Percentiles rank a stretch among this genome's conserved stretches.
phyloP scores from a whole-genome alignment of 2,329 filamentous ascomycete genomes.

The Xylariaceae sp. region DNA sequence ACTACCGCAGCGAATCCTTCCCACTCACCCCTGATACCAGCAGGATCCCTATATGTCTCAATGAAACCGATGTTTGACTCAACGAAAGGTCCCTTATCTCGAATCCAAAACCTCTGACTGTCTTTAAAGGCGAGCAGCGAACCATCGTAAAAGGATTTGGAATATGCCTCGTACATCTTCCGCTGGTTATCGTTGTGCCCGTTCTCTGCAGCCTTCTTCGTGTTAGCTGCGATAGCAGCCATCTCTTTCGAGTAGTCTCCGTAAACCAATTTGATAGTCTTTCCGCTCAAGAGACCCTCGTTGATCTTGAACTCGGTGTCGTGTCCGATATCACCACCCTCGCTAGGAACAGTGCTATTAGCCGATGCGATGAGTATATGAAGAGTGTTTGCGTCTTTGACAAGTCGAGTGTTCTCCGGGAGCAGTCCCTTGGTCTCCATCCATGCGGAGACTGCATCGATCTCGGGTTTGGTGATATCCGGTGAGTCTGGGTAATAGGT shows the following conservation, averaged over 20 bases:
- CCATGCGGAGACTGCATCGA: constrained; percentile 68
- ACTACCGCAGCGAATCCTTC: constrained; percentile 81
- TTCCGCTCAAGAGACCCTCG: constrained; percentile 60
- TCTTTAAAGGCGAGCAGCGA: constrained; percentile 78
- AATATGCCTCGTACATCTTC: constrained; percentile 58
- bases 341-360: constrained; percentile 54
- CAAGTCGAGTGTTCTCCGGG: constrained; percentile 73
- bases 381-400: constrained; percentile 64
- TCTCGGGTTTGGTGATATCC: constrained; percentile 71
- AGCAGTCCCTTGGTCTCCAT: constrained; percentile 70
- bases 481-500: constrained; percentile 79
- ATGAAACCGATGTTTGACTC: constrained; percentile 83
- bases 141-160: constrained; percentile 70
- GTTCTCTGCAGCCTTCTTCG: constrained; percentile 65
- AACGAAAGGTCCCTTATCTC: constrained; percentile 76
- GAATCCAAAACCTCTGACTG: constrained; percentile 77
- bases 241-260: constrained; percentile 74
- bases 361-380: constrained; percentile 75
- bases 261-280: constrained; percentile 68
- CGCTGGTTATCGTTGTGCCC: constrained; percentile 72
- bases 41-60: constrained; percentile 81
- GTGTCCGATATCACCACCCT: constrained; percentile 68
- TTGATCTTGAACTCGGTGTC: constrained; percentile 59
- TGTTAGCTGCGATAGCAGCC: constrained; percentile 63
- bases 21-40: constrained; percentile 79